A percentile compares a stretch with the other conserved stretches of the same genome.
Evolutionary conservation across 192 early-diverging fungal species (phyloP).

Genomic region (Coemansia sp.): DNA sequence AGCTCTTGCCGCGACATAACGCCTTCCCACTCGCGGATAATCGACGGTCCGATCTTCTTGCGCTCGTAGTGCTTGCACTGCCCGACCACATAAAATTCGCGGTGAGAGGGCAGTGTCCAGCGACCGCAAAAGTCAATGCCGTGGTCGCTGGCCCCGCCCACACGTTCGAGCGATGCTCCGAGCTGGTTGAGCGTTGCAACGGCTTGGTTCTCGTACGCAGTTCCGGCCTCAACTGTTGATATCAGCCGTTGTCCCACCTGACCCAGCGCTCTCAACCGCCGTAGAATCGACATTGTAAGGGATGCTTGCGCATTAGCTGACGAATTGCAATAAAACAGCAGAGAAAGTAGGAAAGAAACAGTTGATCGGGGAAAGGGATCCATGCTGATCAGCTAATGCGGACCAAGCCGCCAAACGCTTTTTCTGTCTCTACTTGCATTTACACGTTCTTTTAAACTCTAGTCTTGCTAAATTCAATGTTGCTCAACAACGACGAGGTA

Average conservation of each 20-base stretch:
- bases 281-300: not conserved
- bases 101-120: conserved; percentile 31
- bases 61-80: conserved; percentile 53
- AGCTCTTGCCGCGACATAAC: conserved; percentile 48
- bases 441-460: not conserved
- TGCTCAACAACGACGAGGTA: conserved; percentile 41
- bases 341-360: not conserved
- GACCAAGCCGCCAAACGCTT: not conserved
- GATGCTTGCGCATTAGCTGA: not conserved
- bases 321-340: not conserved
- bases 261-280: not conserved
- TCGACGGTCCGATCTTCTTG: conserved; percentile 43
- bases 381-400: no score
- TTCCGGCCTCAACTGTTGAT: conserved; percentile 42
- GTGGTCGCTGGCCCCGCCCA: conserved; percentile 40
- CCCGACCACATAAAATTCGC: conserved; percentile 33
- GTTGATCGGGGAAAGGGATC: not conserved
- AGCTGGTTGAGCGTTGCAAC: conserved; percentile 23
- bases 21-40: conserved; percentile 53
- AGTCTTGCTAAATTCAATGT: conserved; percentile 18
- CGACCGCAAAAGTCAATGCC: conserved; percentile 42
- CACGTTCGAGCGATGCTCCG: conserved; percentile 36
- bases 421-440: conserved; percentile 8
- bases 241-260: not conserved
- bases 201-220: conserved; percentile 34